phyloP scores from a whole-genome alignment of 2,329 filamentous ascomycete genomes.

The Penicillium griseofulvum region DNA sequence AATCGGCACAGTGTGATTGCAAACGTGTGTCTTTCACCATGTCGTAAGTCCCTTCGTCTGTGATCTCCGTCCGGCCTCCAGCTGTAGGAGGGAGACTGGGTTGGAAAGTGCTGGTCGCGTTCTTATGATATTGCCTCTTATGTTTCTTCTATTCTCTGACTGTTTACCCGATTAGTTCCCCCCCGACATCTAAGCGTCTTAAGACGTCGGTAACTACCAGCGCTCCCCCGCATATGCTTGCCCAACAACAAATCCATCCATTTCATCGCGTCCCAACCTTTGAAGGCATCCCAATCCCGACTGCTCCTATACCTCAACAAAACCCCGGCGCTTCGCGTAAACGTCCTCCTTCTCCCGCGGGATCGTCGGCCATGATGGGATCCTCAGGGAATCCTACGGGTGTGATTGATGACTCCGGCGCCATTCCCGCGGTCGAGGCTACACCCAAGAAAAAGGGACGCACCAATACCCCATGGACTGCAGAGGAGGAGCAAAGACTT shows the following conservation, averaged over 20 bases:
- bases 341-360: slow-evolving; percentile 43
- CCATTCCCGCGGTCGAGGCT: slow-evolving; percentile 28
- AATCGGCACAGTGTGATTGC: slow-evolving; percentile 37
- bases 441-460: slow-evolving; percentile 74
- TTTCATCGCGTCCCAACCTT: slow-evolving; percentile 36
- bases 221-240: slow-evolving; percentile 37
- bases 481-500: slow-evolving; percentile 84
- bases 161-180: slow-evolving; percentile 30
- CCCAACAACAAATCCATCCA: slow-evolving; percentile 39
- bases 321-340: slow-evolving; percentile 37
- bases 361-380: slow-evolving; percentile 38
- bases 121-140: slow-evolving; percentile 4
- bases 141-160: slow-evolving; percentile 10
- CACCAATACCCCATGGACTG: slow-evolving; percentile 98
- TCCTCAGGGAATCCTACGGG: slow-evolving; percentile 31
- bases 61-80: slow-evolving; percentile 24
- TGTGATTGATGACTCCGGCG: slow-evolving; percentile 29
- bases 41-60: slow-evolving; percentile 40
- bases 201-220: slow-evolving; percentile 40
- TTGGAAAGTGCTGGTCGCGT: slow-evolving; percentile 15
- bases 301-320: slow-evolving; percentile 35
- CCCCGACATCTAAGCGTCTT: slow-evolving; percentile 43
- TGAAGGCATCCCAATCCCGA: slow-evolving; percentile 43
- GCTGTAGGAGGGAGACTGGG: slow-evolving; percentile 23
- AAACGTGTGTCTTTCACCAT: slow-evolving; percentile 37